Evolutionary conservation across 257 asterid genomes (phyloP), one percentile per base, ranked within the genome.

Genomic region (Coffea eugenioides): DNA sequence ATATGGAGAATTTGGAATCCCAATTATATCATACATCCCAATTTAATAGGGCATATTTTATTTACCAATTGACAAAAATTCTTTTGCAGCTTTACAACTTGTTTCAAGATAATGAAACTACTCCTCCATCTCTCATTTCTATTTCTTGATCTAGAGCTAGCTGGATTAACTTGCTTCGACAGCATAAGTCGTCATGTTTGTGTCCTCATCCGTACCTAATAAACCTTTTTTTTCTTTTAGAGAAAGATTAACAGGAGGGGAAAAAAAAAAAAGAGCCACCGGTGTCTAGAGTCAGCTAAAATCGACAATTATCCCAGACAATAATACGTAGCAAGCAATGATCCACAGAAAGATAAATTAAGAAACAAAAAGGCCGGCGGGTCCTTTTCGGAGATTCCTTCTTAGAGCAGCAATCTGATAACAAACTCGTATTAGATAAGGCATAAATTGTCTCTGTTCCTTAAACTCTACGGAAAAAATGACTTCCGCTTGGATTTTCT

Each of bases 381-480:
- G 39, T 27, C 71, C n/a, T 27, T 6, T n/a, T 65, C 23, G 20
- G 34, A 31, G 73, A 73, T 62, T 72, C 69, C 74, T 80, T 73
- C 65, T 23, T 67, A 48, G 49, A 51, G 65, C 64, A 61, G 68
- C 74, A 6, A 20, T 65, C 56, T 49, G 46, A 65, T 20, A 73
- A 81, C 69, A 21, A 74, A 78, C 56, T 52, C 52, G 62, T 25
- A 51, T 57, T 25, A 75, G 46, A 75, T 70, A 69, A 75, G 12
- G 15, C 61, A 65, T 57, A 80, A 1, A 36, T 12, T 25, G 70
- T 75, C 36, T 2, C 8, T 34, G 77, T 86, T 75, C 73, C 85
- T 75, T 82, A 71, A 74, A 11, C 52, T 57, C 82, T 68, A 70
- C 31, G 85, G 57, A 43, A 77, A 77, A 66, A 71, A 76, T 12